phyloP scores from a whole-genome alignment of 768 basidiomycete species.

The Phallus indusiatus region DNA sequence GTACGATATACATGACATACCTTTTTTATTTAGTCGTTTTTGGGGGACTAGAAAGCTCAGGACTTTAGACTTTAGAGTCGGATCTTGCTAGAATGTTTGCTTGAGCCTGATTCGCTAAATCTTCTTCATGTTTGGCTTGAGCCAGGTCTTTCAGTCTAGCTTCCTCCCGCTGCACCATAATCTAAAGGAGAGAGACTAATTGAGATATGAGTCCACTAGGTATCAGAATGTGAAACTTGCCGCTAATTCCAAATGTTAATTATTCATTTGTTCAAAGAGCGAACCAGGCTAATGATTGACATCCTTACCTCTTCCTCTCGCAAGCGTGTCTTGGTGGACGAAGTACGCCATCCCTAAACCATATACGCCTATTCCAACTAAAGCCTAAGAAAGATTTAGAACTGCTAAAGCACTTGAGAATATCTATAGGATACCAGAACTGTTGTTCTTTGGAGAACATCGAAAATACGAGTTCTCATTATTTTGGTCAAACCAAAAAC shows the following conservation, averaged over 20 bases:
- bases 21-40: not conserved
- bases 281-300: not conserved
- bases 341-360: not conserved
- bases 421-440: slow-evolving; percentile 1
- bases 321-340: slow-evolving; percentile 6
- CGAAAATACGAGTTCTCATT: not conserved
- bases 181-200: not conserved
- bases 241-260: not conserved
- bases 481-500: not conserved
- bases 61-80: not conserved
- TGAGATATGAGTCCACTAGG: not conserved
- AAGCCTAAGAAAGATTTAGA: not conserved
- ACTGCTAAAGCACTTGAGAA: not conserved
- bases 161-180: slow-evolving; percentile 6
- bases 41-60: not conserved
- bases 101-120: slow-evolving; percentile 1
- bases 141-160: slow-evolving; percentile 3
- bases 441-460: slow-evolving; percentile 1
- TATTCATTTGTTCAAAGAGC: not conserved
- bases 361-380: slow-evolving; percentile 3
- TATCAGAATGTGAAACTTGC: not conserved
- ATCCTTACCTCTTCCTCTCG: slow-evolving; percentile 7
- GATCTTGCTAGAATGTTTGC: not conserved
- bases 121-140: slow-evolving; percentile 4
- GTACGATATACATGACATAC: not conserved